Percentiles rank a stretch among this genome's conserved stretches.
These are phyloP conservation scores for Madurella fahalii DNA, from an alignment of 2,329 filamentous ascomycete genomes.

Conservation along the genomic window DNA sequence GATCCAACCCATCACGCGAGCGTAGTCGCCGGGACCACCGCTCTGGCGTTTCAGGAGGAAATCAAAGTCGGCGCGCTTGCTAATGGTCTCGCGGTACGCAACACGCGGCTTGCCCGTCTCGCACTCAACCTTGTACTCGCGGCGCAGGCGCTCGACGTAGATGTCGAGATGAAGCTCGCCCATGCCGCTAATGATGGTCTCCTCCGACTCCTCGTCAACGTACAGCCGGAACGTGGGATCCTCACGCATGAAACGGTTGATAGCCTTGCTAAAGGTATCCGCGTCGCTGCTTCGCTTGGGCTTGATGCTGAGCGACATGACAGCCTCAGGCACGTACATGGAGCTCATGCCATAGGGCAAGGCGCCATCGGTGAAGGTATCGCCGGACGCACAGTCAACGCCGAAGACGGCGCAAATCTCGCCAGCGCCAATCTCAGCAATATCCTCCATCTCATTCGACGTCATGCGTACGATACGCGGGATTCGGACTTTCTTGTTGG, in stretches of 20 bases:
- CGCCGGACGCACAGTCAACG: conserved; percentile 94
- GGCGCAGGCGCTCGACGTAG: conserved; percentile 92
- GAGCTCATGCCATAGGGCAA: conserved; percentile 94
- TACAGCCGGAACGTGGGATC: conserved; percentile 96
- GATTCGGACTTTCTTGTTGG: conserved; percentile 92
- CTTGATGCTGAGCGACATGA: conserved; percentile 96
- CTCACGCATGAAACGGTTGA: conserved; percentile 97
- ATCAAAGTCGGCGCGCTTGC: conserved; percentile 76
- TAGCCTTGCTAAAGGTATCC: conserved; percentile 95
- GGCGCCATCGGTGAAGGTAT: conserved; percentile 93
- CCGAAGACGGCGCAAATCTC: conserved; percentile 99
- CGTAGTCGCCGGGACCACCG: conserved; percentile 92
- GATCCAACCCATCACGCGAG: conserved; percentile 85
- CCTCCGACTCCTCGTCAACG: conserved; percentile 85
- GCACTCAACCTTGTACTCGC: conserved; percentile 96
- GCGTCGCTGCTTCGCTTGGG: conserved; percentile 90
- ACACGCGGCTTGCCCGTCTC: conserved; percentile 95
- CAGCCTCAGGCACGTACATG: conserved; percentile 96
- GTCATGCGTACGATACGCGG: conserved; percentile 99
- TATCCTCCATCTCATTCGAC: conserved; percentile 99
- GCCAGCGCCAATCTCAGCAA: conserved; percentile 84
- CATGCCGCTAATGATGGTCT: conserved; percentile 98
- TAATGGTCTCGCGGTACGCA: conserved; percentile 93
- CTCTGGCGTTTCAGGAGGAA: conserved; percentile 93
- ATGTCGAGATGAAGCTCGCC: conserved; percentile 95